Evolutionary conservation across 768 basidiomycete genomes (phyloP).

Genomic region (button mushroom (Agaricus bisporus)): DNA sequence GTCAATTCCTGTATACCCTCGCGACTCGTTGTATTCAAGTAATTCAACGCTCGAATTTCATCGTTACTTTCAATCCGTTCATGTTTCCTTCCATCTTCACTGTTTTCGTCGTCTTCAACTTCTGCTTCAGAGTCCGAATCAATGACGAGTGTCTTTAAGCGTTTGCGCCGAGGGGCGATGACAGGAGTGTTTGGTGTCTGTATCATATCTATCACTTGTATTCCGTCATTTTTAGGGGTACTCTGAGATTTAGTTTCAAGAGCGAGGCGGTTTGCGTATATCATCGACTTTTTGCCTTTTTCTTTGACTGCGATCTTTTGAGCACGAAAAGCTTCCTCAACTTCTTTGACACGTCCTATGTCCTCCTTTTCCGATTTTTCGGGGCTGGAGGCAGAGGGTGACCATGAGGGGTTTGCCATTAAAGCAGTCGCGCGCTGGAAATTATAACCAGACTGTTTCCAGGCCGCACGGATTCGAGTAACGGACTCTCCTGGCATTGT

Average conservation of each 20-base stretch:
- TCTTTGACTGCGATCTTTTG: slow-evolving; percentile 60
- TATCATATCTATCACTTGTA: slow-evolving; percentile 17
- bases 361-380: slow-evolving; percentile 25
- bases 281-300: slow-evolving; percentile 78
- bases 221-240: slow-evolving; percentile 9
- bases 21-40: slow-evolving; percentile 57
- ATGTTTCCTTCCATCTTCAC: slow-evolving; percentile 25
- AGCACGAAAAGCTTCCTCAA: slow-evolving; percentile 69
- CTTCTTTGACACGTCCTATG: slow-evolving; percentile 60
- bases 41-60: slow-evolving; percentile 52
- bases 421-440: slow-evolving; percentile 53
- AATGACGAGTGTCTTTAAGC: slow-evolving; percentile 53
- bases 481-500: slow-evolving; percentile 49
- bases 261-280: slow-evolving; percentile 62
- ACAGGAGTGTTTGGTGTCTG: slow-evolving; percentile 36
- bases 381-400: slow-evolving; percentile 25
- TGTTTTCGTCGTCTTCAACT: slow-evolving; percentile 42
- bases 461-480: slow-evolving; percentile 53
- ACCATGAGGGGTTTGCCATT: slow-evolving; percentile 53
- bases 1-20: slow-evolving; percentile 73
- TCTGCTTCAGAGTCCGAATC: slow-evolving; percentile 63
- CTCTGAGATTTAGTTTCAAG: slow-evolving; percentile 35
- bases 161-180: slow-evolving; percentile 42
- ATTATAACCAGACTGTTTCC: slow-evolving; percentile 57
- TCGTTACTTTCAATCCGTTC: slow-evolving; percentile 29